These are phyloP conservation scores for Bipolaris zeicola DNA, from an alignment of 2,329 filamentous ascomycete species.

Conservation along the genomic window DNA sequence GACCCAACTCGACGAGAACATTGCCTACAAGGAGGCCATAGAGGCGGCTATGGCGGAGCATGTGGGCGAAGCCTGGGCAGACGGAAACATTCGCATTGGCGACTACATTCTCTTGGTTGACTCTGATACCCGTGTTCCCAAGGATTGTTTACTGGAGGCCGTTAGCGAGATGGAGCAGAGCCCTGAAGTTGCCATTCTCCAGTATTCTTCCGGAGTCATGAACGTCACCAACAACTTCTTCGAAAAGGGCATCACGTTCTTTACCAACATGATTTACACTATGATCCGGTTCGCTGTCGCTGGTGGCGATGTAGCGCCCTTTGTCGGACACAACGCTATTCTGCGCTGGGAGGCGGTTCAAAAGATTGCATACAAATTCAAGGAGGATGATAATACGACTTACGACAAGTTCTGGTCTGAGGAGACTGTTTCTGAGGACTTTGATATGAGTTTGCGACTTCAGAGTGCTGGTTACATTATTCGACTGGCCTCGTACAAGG, in stretches of 20 bases:
- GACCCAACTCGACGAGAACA: conserved; percentile 45
- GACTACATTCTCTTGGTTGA: conserved; percentile 77
- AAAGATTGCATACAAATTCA: conserved; percentile 53
- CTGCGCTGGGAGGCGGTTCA: conserved; percentile 71
- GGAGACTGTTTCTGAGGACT: conserved; percentile 76
- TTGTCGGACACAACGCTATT: conserved; percentile 79
- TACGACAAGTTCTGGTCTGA: conserved; percentile 76
- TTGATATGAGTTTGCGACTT: conserved; percentile 74
- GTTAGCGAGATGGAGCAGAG: conserved; percentile 83
- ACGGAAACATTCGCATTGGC: conserved; percentile 83
- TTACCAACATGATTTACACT: conserved; percentile 78
- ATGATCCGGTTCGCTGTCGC: conserved; percentile 73
- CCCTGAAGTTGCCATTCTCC: conserved; percentile 76
- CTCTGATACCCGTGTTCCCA: conserved; percentile 54
- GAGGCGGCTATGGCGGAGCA: conserved; percentile 68
- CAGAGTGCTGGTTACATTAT: conserved; percentile 72
- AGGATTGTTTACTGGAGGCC: conserved; percentile 77
- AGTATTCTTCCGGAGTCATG: conserved; percentile 75
- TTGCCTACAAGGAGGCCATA: conserved; percentile 48
- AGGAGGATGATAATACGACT: conserved; percentile 49
- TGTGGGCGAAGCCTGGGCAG: conserved; percentile 73
- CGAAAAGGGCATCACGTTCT: conserved; percentile 78
- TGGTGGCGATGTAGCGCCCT: conserved; percentile 74
- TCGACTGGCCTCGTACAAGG: conserved; percentile 71
- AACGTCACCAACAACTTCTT: conserved; percentile 74